Percentiles rank a stretch among this genome's conserved stretches.
phyloP scores from a whole-genome alignment of 2,329 filamentous ascomycete species.

The Aspergillus versicolor region DNA sequence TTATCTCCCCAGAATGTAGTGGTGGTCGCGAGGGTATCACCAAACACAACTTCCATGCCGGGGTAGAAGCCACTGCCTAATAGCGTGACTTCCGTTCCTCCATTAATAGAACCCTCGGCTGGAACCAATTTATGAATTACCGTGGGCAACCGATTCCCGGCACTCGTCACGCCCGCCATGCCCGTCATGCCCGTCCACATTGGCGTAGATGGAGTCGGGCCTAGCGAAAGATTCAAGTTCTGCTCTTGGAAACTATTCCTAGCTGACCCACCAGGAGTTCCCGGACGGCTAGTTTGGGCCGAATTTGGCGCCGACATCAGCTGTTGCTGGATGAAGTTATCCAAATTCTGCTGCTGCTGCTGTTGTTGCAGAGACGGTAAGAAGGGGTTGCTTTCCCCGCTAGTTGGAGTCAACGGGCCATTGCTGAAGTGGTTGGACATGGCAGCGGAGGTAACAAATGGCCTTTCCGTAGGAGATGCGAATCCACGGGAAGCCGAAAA shows the following conservation, averaged over 20 bases:
- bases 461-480: conserved; percentile 42
- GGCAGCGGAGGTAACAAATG: conserved; percentile 47
- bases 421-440: conserved; percentile 53
- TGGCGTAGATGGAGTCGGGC: conserved; percentile 49
- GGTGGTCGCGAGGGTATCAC: conserved; percentile 65
- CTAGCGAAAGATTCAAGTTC: conserved; percentile 27
- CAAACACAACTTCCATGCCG: conserved; percentile 82
- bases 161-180: conserved; percentile 45
- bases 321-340: conserved; percentile 62
- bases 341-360: conserved; percentile 59
- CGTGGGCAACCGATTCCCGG: conserved; percentile 55
- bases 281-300: conserved; percentile 72
- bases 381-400: conserved; percentile 59
- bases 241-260: conserved; percentile 44
- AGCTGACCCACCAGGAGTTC: conserved; percentile 60
- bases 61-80: conserved; percentile 78
- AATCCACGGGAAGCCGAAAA: conserved; percentile 41
- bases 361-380: conserved; percentile 60
- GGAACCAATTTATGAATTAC: conserved; percentile 82
- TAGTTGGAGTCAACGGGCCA: conserved; percentile 66
- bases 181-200: conserved; percentile 53
- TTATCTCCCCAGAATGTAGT: conserved; percentile 80
- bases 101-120: conserved; percentile 74
- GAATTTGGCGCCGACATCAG: conserved; percentile 73
- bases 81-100: conserved; percentile 84